A percentile compares a stretch with the other conserved stretches of the same genome.
Evolutionary conservation across 108 stramenopile species (phyloP).

Genomic region (Aurantiochytrium sp.): DNA sequence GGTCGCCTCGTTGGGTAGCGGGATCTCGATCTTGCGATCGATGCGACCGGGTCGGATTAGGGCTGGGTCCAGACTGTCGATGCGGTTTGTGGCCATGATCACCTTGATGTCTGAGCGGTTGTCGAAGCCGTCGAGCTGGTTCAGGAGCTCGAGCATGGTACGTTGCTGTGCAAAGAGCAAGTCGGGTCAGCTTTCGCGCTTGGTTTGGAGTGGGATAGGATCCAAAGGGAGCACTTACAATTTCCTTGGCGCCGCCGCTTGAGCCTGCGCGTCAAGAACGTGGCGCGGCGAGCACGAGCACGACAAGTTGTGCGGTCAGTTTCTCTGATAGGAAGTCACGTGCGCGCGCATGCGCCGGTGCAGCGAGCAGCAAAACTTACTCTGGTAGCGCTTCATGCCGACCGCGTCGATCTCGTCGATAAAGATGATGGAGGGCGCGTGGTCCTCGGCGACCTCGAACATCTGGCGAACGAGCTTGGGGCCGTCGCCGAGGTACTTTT

Average conservation of each 20-base stretch:
- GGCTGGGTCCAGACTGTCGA: conserved; percentile 95
- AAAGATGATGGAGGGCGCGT: conserved; percentile 92
- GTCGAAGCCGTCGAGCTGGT: conserved; percentile 98
- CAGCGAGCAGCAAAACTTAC: conserved; percentile 50
- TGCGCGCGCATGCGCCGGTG: no score
- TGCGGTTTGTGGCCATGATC: conserved; percentile 99
- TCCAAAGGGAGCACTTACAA: no score
- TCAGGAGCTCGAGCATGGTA: conserved; percentile 97
- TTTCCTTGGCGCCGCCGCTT: conserved; percentile 84
- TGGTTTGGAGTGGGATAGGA: no score
- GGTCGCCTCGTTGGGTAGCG: conserved; percentile 92
- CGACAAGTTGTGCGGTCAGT: no score
- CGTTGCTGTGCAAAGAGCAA: conserved; percentile 61
- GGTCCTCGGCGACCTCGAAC: conserved; percentile 92
- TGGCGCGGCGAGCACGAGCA: no score
- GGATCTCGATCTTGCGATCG: conserved; percentile 99
- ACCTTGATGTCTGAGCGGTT: conserved; percentile 97
- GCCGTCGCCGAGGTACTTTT: conserved; percentile 98
- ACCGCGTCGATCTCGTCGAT: conserved; percentile 99
- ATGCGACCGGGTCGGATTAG: conserved; percentile 97
- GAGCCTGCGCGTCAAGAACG: no score
- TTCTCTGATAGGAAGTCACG: no score
- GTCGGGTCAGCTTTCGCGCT: background rate
- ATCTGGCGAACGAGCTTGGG: conserved; percentile 98
- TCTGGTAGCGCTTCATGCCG: conserved; percentile 95